Percentiles rank a stretch among this genome's conserved stretches.
Evolutionary conservation across 768 basidiomycete genomes (phyloP).

Genomic region (Rhizopogon vesiculosus): DNA sequence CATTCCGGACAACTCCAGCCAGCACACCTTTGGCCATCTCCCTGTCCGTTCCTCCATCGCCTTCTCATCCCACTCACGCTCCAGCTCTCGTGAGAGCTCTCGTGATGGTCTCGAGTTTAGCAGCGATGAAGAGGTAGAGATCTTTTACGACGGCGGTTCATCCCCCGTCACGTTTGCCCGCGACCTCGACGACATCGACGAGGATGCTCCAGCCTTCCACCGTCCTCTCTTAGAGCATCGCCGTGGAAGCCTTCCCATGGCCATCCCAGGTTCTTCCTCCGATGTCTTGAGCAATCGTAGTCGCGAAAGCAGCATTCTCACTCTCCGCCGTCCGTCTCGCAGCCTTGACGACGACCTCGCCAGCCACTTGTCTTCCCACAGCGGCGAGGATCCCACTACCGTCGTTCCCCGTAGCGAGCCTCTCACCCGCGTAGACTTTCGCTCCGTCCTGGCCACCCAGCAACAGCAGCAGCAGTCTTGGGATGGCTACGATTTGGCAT

Average conservation of each 20-base stretch:
- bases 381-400: slow-evolving; percentile 15
- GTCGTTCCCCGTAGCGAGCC: slow-evolving; percentile 46
- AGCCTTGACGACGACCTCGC: slow-evolving; percentile 50
- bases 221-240: slow-evolving; percentile 24
- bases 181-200: slow-evolving; percentile 24
- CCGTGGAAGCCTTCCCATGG: slow-evolving; percentile 58
- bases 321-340: slow-evolving; percentile 56
- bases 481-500: slow-evolving; percentile 42
- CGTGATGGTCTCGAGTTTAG: slow-evolving; percentile 36
- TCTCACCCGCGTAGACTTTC: slow-evolving; percentile 44
- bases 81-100: slow-evolving; percentile 31
- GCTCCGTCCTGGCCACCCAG: slow-evolving; percentile 33
- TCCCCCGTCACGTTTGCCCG: slow-evolving; percentile 36
- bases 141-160: slow-evolving; percentile 33
- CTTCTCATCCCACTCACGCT: slow-evolving; percentile 40
- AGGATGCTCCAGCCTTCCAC: slow-evolving; percentile 20
- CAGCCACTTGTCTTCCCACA: slow-evolving; percentile 12
- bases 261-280: slow-evolving; percentile 39
- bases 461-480: slow-evolving; percentile 4
- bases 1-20: slow-evolving; percentile 40
- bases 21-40: slow-evolving; percentile 45
- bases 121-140: slow-evolving; percentile 44
- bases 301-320: slow-evolving; percentile 54
- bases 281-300: slow-evolving; percentile 32
- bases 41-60: slow-evolving; percentile 29